Base-by-base conservation (phyloP, 257 asterid genomes). In the Ballota nigra region DNA sequence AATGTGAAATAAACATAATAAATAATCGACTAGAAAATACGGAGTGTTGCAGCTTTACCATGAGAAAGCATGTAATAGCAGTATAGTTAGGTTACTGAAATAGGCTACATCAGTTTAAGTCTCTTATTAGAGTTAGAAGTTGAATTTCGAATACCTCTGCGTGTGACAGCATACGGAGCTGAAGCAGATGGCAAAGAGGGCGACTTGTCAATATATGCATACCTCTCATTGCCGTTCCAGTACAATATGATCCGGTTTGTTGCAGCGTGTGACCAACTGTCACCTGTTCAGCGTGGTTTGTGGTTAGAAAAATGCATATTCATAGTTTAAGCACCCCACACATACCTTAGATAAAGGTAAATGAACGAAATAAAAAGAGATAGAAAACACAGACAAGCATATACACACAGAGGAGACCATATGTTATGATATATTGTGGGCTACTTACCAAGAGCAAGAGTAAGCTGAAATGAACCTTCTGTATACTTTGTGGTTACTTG, bases 181-280 rank as follows among this genome's bases (percentile, higher is more conserved):
- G 96, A 83, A 55, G 99, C 91, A 45, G 97, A 85, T 66, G 74
- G 83, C 77, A 91, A 31, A 10, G 96, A 89, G 22, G 99, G 99
- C 6, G 99, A 94, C 84, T 94, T 94, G 71, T 94, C 99, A 6
- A 94, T 86, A 59, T 83, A 77, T 71, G 95, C 99, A 80, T 75
- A 75, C 68, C 99, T 82, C 75, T 86, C 99, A 2, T 83, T 87
- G 53, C 96, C 95, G 11, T 89, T 88, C 99, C 99, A 91, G 79
- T 86, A 82, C 71, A 94, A 63, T 47, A 94, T 89, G 61, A 91
- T 79, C 63, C 99, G 84, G 57, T 91, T 91, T n/a, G 99, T 94
- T 60, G 96, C 86, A 75, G 98, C 97, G 63, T 94, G 98, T 19
- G 99, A 87, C 99, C 99, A 94, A 63, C 99, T 94, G 84, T 94